phyloP scores from a whole-genome alignment of 2,329 filamentous ascomycete genomes.

The Aureobasidium sp. region DNA sequence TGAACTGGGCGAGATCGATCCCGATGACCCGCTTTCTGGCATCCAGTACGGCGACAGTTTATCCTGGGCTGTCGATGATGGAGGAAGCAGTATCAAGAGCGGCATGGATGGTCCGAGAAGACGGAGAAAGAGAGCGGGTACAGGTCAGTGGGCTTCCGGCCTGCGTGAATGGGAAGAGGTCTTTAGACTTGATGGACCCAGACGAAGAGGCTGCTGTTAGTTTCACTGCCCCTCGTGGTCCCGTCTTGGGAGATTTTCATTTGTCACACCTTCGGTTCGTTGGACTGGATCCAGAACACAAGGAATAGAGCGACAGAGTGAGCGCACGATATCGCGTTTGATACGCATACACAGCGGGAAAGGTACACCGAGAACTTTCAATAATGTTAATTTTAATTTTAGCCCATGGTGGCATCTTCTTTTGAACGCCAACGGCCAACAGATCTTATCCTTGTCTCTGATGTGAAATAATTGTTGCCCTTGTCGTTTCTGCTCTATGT shows the following conservation, averaged over 20 bases:
- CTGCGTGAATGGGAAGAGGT: slow-evolving; percentile 11
- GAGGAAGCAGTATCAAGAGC: slow-evolving; percentile 65
- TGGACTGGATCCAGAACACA: background rate
- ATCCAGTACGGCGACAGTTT: slow-evolving; percentile 88
- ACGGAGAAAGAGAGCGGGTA: slow-evolving; percentile 32
- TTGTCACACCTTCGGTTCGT: background rate
- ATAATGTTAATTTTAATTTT: background rate
- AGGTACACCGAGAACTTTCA: background rate
- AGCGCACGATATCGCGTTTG: background rate
- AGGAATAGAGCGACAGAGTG: background rate
- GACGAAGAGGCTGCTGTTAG: slow-evolving; percentile 13
- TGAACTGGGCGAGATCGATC: slow-evolving; percentile 95
- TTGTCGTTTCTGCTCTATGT: no score
- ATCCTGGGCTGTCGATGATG: slow-evolving; percentile 57
- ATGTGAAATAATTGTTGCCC: no score
- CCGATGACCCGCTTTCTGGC: slow-evolving; percentile 89
- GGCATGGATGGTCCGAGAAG: slow-evolving; percentile 50
- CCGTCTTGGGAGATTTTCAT: background rate
- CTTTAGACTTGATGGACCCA: slow-evolving; percentile 6
- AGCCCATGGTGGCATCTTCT: background rate
- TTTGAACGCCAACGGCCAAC: background rate
- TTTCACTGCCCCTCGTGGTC: background rate
- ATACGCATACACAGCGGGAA: background rate
- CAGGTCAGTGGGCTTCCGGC: slow-evolving; percentile 8
- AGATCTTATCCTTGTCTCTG: no score